Conservation (phyloP, 352 stramenopile genomes). For the Globisporangium okanoganense region DNA sequence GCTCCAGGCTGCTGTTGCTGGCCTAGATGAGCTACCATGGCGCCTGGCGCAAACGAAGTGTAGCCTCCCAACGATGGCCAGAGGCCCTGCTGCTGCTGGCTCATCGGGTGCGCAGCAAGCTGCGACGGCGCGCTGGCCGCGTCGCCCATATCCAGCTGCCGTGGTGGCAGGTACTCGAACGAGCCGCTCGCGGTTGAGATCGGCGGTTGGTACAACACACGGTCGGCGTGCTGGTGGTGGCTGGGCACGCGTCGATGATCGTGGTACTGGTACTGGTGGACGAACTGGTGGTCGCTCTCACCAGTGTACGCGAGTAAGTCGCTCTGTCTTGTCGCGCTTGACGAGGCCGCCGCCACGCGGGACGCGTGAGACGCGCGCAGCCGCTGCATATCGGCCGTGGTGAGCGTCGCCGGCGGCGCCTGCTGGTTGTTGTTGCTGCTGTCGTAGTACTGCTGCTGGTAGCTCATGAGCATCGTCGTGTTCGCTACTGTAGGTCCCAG, state of each 20-base stretch:
- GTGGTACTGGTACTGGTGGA: background rate
- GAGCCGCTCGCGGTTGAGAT: background rate
- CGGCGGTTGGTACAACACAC: background rate
- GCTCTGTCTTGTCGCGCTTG: background rate
- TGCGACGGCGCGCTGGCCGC: too few species aligned
- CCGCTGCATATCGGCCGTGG: slow-evolving; percentile 10
- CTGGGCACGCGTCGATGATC: background rate
- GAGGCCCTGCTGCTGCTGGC: background rate
- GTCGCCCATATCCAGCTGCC: too few species aligned
- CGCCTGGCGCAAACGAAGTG: too few species aligned
- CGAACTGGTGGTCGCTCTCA: too few species aligned
- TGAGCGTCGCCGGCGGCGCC: background rate
- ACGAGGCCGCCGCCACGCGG: background rate
- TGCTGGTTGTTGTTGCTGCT: background rate
- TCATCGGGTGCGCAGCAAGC: background rate
- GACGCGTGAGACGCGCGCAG: background rate
- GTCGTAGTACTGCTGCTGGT: background rate
- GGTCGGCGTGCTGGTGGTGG: too few species aligned
- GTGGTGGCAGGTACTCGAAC: background rate
- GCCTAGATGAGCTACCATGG: too few species aligned
- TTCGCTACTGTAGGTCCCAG: background rate
- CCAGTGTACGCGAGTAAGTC: background rate
- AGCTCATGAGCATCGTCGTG: slow-evolving; percentile 14
- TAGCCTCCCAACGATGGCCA: background rate
- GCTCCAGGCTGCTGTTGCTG: background rate